A percentile compares a stretch with the other conserved stretches of the same genome.
phyloP scores from a whole-genome alignment of 116 monocot genomes.

The Papilionanthe hybrid region DNA sequence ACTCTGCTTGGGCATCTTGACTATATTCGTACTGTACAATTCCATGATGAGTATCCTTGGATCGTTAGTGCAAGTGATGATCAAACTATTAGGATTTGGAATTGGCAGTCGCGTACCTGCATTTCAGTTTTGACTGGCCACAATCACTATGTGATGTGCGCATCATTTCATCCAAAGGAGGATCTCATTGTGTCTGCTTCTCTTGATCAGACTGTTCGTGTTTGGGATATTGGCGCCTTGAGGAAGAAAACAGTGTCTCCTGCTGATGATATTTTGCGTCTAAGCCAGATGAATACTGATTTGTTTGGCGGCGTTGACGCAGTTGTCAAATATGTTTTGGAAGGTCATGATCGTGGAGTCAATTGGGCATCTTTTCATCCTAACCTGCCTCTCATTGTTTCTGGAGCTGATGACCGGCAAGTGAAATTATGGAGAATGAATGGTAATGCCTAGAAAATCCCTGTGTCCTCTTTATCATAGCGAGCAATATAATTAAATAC shows the following conservation, averaged over 20 bases:
- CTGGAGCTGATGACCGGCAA: conserved; percentile 95
- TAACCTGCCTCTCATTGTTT: conserved; percentile 76
- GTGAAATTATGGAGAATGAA: conserved; percentile 95
- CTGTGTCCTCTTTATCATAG: not conserved
- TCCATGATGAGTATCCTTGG: conserved; percentile 90
- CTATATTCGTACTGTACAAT: conserved; percentile 92
- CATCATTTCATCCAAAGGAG: conserved; percentile 93
- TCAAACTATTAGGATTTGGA: conserved; percentile 94
- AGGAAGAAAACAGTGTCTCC: conserved; percentile 88
- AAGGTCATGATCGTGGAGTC: conserved; percentile 94
- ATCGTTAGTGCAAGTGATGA: conserved; percentile 91
- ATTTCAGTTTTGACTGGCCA: conserved; percentile 85
- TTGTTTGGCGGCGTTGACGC: conserved; percentile 93
- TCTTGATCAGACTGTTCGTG: conserved; percentile 87
- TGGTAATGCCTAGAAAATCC: conserved; percentile 34
- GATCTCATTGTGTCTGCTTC: conserved; percentile 90
- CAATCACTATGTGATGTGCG: conserved; percentile 97
- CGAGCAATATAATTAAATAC: not conserved
- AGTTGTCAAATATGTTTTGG: conserved; percentile 91
- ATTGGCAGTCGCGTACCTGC: conserved; percentile 88
- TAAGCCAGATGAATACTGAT: conserved; percentile 85
- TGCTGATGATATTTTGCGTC: conserved; percentile 68
- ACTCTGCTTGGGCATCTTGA: conserved; percentile 90
- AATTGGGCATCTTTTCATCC: conserved; percentile 96
- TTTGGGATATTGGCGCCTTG: conserved; percentile 85